phyloP scores from a whole-genome alignment of 495 filamentous ascomycete species.

The Neurospora tetrasperma region DNA sequence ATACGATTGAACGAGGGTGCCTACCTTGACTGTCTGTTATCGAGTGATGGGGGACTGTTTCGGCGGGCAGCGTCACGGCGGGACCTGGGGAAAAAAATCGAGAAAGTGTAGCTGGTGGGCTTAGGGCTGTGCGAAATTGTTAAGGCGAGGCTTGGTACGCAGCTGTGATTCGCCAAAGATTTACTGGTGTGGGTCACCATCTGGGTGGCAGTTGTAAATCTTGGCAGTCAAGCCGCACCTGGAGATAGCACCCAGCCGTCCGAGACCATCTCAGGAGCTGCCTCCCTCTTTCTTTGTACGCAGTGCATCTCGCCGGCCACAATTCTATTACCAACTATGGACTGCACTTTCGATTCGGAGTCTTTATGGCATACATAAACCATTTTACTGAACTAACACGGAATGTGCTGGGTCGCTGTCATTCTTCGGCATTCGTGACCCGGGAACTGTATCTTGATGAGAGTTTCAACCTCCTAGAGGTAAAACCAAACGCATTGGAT shows the following conservation, averaged over 20 bases:
- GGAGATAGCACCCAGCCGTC: not conserved
- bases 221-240: conserved; percentile 1
- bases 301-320: not conserved
- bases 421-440: not conserved
- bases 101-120: conserved; percentile 25
- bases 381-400: not conserved
- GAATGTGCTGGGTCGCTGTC: not conserved
- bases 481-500: not conserved
- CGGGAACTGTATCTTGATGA: not conserved
- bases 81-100: conserved; percentile 29
- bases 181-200: not conserved
- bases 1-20: conserved; percentile 5
- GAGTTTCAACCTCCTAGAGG: not conserved
- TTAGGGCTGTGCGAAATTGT: conserved; percentile 28
- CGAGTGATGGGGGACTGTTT: conserved; percentile 30
- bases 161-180: not conserved
- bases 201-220: conserved; percentile 1
- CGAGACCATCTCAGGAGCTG: not conserved
- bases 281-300: not conserved
- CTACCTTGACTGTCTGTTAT: conserved; percentile 40
- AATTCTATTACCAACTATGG: not conserved
- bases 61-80: conserved; percentile 24
- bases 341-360: not conserved
- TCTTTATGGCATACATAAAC: not conserved
- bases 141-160: conserved; percentile 6